These are phyloP conservation scores for Onygenales sp. DNA, from an alignment of 2,329 filamentous ascomycete genomes.

Conservation along the genomic window DNA sequence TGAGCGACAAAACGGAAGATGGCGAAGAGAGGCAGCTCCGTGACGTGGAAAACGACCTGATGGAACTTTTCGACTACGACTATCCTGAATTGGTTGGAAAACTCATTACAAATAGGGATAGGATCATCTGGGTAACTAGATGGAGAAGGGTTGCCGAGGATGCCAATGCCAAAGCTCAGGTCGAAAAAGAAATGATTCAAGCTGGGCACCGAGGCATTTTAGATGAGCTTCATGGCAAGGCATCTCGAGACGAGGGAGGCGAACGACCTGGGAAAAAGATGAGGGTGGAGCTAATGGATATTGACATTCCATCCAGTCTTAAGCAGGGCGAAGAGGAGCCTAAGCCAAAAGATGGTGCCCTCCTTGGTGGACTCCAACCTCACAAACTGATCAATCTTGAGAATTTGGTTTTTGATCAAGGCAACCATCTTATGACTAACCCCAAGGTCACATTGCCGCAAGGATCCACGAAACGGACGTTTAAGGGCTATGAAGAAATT, in stretches of 20 bases:
- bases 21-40: slow-evolving; percentile 77
- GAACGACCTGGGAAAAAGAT: slow-evolving; percentile 67
- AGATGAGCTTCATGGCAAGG: slow-evolving; percentile 73
- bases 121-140: slow-evolving; percentile 89
- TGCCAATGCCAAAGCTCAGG: slow-evolving; percentile 58
- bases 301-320: slow-evolving; percentile 61
- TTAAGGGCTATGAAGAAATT: slow-evolving; percentile 98
- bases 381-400: slow-evolving; percentile 85
- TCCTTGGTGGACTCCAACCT: slow-evolving; percentile 78
- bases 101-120: slow-evolving; percentile 83
- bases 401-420: slow-evolving; percentile 93
- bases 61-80: slow-evolving; percentile 97
- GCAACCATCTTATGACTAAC: slow-evolving; percentile 99
- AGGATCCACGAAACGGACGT: slow-evolving; percentile 87
- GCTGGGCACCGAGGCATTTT: slow-evolving; percentile 80
- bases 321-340: slow-evolving; percentile 44
- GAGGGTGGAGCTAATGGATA: slow-evolving; percentile 76
- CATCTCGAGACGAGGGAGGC: slow-evolving; percentile 43
- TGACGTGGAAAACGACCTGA: slow-evolving; percentile 95
- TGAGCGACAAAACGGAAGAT: slow-evolving; percentile 63
- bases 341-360: slow-evolving; percentile 51
- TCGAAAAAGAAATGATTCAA: slow-evolving; percentile 86
- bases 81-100: slow-evolving; percentile 87
- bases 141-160: slow-evolving; percentile 75
- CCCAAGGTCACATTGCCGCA: slow-evolving; percentile 87